phyloP scores from a whole-genome alignment of 1,284 basidiomycete genomes.

The Moesziomyces parantarcticus region DNA sequence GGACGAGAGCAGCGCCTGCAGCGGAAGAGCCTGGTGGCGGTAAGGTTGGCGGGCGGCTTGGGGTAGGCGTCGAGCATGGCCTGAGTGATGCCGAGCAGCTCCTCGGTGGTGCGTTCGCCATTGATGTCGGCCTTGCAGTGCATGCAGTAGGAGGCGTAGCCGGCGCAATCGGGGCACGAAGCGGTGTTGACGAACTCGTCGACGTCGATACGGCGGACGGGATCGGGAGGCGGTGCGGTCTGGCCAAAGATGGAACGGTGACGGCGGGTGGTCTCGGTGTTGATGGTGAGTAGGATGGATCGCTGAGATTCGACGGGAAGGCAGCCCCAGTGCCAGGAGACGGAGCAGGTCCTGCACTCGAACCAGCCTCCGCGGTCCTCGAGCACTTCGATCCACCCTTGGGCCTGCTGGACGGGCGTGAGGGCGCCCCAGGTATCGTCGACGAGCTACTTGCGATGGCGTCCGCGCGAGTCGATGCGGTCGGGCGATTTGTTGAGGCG shows the following conservation, averaged over 20 bases:
- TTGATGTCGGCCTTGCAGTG: slow-evolving; percentile 37
- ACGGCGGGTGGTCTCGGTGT: slow-evolving; percentile 13
- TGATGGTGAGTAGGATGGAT: slow-evolving; percentile 34
- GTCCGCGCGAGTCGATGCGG: slow-evolving; percentile 24
- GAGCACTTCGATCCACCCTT: slow-evolving; percentile 43
- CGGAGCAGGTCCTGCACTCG: slow-evolving; percentile 46
- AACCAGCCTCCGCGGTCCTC: slow-evolving; percentile 53
- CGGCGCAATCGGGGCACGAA: slow-evolving; percentile 44
- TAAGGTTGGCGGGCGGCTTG: slow-evolving; percentile 16
- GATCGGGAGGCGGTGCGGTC: slow-evolving; percentile 15
- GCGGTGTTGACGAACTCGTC: slow-evolving; percentile 32
- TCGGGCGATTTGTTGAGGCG: slow-evolving; percentile 21
- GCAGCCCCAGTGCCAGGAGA: slow-evolving; percentile 53
- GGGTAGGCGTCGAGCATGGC: slow-evolving; percentile 27
- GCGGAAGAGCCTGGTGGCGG: slow-evolving; percentile 38
- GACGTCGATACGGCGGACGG: slow-evolving; percentile 23
- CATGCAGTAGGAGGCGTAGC: slow-evolving; percentile 37
- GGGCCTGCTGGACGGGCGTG: slow-evolving; percentile 25
- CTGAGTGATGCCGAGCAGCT: slow-evolving; percentile 20
- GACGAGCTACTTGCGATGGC: slow-evolving; percentile 19
- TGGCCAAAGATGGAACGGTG: slow-evolving; percentile 28
- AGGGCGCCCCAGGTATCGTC: slow-evolving; percentile 28
- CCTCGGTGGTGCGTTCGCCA: slow-evolving; percentile 19
- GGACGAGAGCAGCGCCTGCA: slow-evolving; percentile 52
- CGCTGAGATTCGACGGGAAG: slow-evolving; percentile 27